Conservation (phyloP, 1,284 basidiomycete genomes). For the Bjerkandera adusta region DNA sequence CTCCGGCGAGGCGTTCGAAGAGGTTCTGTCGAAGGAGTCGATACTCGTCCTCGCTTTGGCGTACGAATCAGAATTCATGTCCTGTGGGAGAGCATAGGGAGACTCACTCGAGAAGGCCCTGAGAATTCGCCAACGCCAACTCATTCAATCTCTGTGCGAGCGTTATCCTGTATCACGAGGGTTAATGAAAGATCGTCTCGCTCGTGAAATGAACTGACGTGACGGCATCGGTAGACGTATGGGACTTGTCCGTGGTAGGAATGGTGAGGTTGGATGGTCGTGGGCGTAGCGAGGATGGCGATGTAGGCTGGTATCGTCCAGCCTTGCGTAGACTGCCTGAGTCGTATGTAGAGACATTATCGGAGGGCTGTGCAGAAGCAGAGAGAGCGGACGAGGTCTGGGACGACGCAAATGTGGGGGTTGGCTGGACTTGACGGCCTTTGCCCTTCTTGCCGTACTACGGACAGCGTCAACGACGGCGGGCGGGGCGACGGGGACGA, state of each 20-base stretch:
- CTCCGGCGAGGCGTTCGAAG: constrained; percentile 68
- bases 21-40: constrained; percentile 72
- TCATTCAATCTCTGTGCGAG: constrained; percentile 76
- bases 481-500: constrained; percentile 24
- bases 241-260: constrained; percentile 20
- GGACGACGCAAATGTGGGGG: constrained; percentile 26
- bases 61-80: no score
- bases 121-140: constrained; percentile 71
- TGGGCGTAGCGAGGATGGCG: constrained; percentile 19
- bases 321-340: constrained; percentile 11
- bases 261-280: constrained; percentile 18
- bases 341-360: constrained; percentile 12
- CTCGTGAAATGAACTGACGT: constrained; percentile 49
- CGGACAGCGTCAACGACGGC: constrained; percentile 8
- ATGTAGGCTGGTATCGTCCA: constrained; percentile 14
- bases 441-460: constrained; percentile 70
- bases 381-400: constrained; percentile 34
- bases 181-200: not conserved
- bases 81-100: no score
- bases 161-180: constrained; percentile 47
- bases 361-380: constrained; percentile 21
- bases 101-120: constrained; percentile 72
- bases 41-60: constrained; percentile 77
- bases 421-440: constrained; percentile 41
- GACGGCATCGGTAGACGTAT: constrained; percentile 54